phyloP scores from a whole-genome alignment of 495 filamentous ascomycete species.

The Arthonia radiata region DNA sequence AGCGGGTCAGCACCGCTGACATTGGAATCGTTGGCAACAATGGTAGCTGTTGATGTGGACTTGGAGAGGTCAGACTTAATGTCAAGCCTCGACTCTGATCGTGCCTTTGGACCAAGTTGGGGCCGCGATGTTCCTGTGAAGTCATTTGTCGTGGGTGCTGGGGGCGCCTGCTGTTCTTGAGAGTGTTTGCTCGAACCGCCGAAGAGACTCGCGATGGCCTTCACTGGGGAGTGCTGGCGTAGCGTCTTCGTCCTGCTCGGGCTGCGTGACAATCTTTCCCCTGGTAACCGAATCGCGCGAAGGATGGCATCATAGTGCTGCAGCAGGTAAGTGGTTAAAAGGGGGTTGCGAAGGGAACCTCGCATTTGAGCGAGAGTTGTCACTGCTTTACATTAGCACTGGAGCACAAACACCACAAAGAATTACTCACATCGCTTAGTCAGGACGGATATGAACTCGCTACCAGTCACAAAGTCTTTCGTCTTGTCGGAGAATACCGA shows the following conservation, averaged over 20 bases:
- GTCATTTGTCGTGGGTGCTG: no score
- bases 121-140: no score
- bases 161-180: no score
- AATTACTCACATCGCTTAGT: conserved; percentile 34
- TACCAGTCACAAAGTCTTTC: conserved; percentile 39
- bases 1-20: conserved; percentile 33
- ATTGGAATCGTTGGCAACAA: no score
- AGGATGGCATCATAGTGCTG: conserved; percentile 51
- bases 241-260: conserved; percentile 28
- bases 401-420: not conserved
- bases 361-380: conserved; percentile 41
- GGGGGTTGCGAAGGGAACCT: conserved; percentile 39
- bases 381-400: conserved; percentile 12
- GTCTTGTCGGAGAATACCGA: conserved; percentile 34
- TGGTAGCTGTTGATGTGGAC: no score
- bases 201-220: conserved; percentile 66
- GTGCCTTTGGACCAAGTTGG: no score
- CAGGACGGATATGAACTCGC: conserved; percentile 43
- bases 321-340: conserved; percentile 35
- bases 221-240: conserved; percentile 63
- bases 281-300: conserved; percentile 36
- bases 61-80: no score
- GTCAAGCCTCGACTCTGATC: no score
- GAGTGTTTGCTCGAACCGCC: no score
- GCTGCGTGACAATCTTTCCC: conserved; percentile 29